A percentile compares a stretch with the other conserved stretches of the same genome.
phyloP scores from a whole-genome alignment of 495 filamentous ascomycete species.

The Aspergillus bertholletiae region DNA sequence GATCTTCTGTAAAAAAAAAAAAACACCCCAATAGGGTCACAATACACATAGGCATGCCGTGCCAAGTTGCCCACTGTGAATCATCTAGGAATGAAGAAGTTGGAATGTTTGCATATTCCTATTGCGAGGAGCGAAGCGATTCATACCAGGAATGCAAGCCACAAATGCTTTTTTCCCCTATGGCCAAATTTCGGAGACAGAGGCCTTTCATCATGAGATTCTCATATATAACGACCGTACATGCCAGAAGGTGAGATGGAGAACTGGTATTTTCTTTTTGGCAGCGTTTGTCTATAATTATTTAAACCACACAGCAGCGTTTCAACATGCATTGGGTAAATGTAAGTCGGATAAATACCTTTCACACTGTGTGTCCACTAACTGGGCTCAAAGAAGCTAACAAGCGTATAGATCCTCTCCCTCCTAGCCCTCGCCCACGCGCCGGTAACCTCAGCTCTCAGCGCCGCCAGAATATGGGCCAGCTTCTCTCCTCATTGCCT shows the following conservation, averaged over 20 bases:
- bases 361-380: background rate
- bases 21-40: too few relatives aligned
- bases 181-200: too few relatives aligned
- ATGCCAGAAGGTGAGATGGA: too few relatives aligned
- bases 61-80: too few relatives aligned
- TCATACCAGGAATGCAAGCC: background rate
- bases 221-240: too few relatives aligned
- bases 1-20: too few relatives aligned
- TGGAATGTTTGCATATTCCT: background rate
- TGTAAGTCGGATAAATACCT: conserved; percentile 1
- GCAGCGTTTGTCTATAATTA: too few relatives aligned
- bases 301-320: too few relatives aligned
- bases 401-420: conserved; percentile 7
- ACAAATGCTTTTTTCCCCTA: background rate
- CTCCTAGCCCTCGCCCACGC: conserved; percentile 22
- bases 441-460: conserved; percentile 11
- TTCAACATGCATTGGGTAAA: conserved; percentile 15
- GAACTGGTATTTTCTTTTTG: too few relatives aligned
- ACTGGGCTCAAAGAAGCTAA: background rate
- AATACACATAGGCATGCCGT: too few relatives aligned
- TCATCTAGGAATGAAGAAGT: background rate
- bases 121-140: background rate
- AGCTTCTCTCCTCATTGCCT: conserved; percentile 38
- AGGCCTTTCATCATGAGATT: too few relatives aligned
- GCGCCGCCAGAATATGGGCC: conserved; percentile 29